Conservation (phyloP, 1,284 basidiomycete species). For the Exobasidium cylindrosporum region DNA sequence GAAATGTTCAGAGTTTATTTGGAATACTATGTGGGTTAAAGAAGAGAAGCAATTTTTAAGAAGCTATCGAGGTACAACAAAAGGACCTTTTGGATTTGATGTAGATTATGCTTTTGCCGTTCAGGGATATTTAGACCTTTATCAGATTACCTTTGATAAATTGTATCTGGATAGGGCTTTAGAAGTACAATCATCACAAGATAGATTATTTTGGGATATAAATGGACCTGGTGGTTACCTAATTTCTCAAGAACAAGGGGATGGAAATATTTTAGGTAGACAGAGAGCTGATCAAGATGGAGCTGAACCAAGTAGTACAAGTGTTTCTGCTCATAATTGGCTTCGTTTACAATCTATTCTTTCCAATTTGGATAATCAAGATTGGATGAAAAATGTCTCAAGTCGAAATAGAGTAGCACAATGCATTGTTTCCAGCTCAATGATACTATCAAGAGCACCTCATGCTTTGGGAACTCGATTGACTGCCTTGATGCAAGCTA, state of each 20-base stretch:
- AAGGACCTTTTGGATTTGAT: slow-evolving; percentile 36
- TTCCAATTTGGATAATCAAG: slow-evolving; percentile 36
- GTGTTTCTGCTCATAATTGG: slow-evolving; percentile 57
- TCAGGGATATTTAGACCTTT: slow-evolving; percentile 17
- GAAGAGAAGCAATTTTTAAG: slow-evolving; percentile 27
- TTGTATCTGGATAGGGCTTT: slow-evolving; percentile 27
- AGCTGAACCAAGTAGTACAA: slow-evolving; percentile 59
- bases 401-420: slow-evolving; percentile 44
- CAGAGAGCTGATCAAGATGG: slow-evolving; percentile 60
- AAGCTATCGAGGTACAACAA: slow-evolving; percentile 50
- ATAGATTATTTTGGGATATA: slow-evolving; percentile 59
- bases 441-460: slow-evolving; percentile 42
- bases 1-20: slow-evolving; percentile 10
- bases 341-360: slow-evolving; percentile 55
- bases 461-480: slow-evolving; percentile 47
- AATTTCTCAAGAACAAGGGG: slow-evolving; percentile 49
- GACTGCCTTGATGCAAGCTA: slow-evolving; percentile 43
- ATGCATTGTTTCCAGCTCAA: slow-evolving; percentile 12
- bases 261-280: slow-evolving; percentile 57
- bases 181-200: slow-evolving; percentile 58
- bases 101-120: slow-evolving; percentile 18
- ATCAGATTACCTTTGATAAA: slow-evolving; percentile 9
- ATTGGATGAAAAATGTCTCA: neutral
- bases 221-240: slow-evolving; percentile 58
- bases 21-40: slow-evolving; percentile 7